These are phyloP conservation scores for Suhomyces faveliae DNA, from an alignment of 805 yeast species.

Conservation along the genomic window DNA sequence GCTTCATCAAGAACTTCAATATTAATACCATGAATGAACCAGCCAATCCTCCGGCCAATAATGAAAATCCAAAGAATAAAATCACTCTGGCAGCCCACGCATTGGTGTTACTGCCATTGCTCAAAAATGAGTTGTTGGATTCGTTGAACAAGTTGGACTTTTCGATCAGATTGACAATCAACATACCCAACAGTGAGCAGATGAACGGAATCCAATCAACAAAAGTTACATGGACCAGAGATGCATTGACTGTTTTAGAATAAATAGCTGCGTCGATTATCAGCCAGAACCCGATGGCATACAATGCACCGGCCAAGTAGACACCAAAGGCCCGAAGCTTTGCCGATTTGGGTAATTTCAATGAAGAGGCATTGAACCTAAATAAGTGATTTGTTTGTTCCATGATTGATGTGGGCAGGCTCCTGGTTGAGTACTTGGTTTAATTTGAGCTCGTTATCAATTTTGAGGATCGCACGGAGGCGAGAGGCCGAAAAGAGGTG, in stretches of 20 bases:
- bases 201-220: constrained; percentile 95
- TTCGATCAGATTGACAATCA: constrained; percentile 73
- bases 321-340: constrained; percentile 72
- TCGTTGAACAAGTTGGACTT: constrained; percentile 55
- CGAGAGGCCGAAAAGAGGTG: background rate
- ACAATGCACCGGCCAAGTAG: constrained; percentile 71
- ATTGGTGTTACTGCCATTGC: constrained; percentile 44
- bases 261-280: constrained; percentile 86
- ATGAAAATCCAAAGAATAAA: constrained; percentile 86
- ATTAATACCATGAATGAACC: constrained; percentile 89
- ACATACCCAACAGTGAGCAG: constrained; percentile 86
- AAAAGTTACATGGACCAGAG: constrained; percentile 82
- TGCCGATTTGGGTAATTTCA: constrained; percentile 68
- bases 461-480: background rate
- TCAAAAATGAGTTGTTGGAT: constrained; percentile 39
- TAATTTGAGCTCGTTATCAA: background rate
- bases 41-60: constrained; percentile 90
- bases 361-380: constrained; percentile 51
- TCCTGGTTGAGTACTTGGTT: background rate
- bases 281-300: constrained; percentile 86
- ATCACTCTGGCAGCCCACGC: constrained; percentile 95
- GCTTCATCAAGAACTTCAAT: constrained; percentile 77
- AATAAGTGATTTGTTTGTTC: constrained; percentile 55
- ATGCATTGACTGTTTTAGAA: constrained; percentile 81
- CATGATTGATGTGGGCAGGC: no score